Base-by-base conservation (phyloP, 2,329 filamentous ascomycete genomes). In the Pseudopyrenochaeta lycopersici region DNA sequence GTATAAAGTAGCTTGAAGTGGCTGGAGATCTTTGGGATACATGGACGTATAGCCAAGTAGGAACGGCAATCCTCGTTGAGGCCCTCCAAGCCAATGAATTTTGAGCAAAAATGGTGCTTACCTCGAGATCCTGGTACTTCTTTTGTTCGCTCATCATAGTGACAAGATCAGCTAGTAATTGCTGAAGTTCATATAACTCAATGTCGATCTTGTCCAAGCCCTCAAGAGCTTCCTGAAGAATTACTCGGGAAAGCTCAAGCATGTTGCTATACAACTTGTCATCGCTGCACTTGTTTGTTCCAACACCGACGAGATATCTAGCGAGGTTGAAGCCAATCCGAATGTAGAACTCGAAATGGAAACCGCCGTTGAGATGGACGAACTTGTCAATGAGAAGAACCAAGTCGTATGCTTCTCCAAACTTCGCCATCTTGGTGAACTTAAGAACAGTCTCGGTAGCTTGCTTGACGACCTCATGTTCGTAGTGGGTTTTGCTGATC, bases 61-160 rank as follows among this genome's bases (percentile, higher is more conserved):
- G n/a, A n/a, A n/a, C n/a, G n/a, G n/a, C n/a, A n/a, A n/a, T n/a
- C n/a, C n/a, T n/a, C n/a, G n/a, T n/a, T n/a, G n/a, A n/a, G n/a
- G n/a, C n/a, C n/a, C n/a, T n/a, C n/a, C n/a, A n/a, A n/a, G n/a
- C n/a, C n/a, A n/a, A n/a, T n/a, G n/a, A n/a, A n/a, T n/a, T n/a
- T n/a, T n/a, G n/a, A n/a, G n/a, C n/a, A n/a, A n/a, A n/a, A n/a
- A n/a, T n/a, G n/a, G n/a, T n/a, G n/a, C n/a, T n/a, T n/a, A n/a
- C n/a, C 63, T 71, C 64, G 6, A 80, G 73, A 18, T 71, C 77
- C 41, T 71, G 60, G 64, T 78, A 79, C 54, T 80, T 76, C 46
- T 76, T 60, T 52, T 79, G 75, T 47, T 76, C 74, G 41, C 77
- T 78, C 17, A 81, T 67, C 1, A 78, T 61, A 36, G 64, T 66